Base-by-base conservation (phyloP, 2,329 filamentous ascomycete genomes). In the Xylaria sp. region DNA sequence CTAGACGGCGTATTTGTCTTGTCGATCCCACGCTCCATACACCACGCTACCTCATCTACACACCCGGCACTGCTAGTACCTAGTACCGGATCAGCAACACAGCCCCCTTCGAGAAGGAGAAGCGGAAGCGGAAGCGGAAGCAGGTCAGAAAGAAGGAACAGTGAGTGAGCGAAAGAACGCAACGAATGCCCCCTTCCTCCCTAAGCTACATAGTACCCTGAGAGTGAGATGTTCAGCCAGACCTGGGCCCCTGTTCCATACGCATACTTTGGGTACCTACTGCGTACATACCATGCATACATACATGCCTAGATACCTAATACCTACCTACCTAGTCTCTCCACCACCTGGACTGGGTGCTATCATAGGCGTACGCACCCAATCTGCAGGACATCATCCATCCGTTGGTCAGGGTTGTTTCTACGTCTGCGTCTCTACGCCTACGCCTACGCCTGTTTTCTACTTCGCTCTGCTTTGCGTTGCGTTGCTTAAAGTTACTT, bases 21-120 rank as follows among this genome's bases (percentile, higher is more conserved):
- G 67, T 69, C 63, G 67, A 69, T 69, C 67, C 55, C 42, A 53
- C 32, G 57, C 51, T 65, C 51, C 61, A 57, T 64, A 45, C 39
- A 42, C 47, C 24, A 50, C 47, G 17, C 47, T 50, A 50, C 47
- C 19, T 24, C 6, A n/a, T 6, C 8, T 19, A 45, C 12, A 34
- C 30, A 53, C 42, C 27, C 14, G 8, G 53, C 19, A 48, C 34
- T 36, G 8, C 34, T 7, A 42, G 11, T 48, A 21, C 47, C n/a
- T 24, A 47, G 19, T 14, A 36, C 53, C 42, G 2, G 34, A 61
- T 48, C 59, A 64, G 64, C 64, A 51, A 50, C 61, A 69, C 55
- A 67, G 67, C 67, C 67, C 64, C 63, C 39, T 36, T 63, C 45
- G 19, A 61, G 55, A 56, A 51, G 61, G n/a, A 47, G 47, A 64